A percentile compares a stretch with the other conserved stretches of the same genome.
phyloP scores from a whole-genome alignment of 441 rosid species.

The Hypseocharis bilobata region DNA sequence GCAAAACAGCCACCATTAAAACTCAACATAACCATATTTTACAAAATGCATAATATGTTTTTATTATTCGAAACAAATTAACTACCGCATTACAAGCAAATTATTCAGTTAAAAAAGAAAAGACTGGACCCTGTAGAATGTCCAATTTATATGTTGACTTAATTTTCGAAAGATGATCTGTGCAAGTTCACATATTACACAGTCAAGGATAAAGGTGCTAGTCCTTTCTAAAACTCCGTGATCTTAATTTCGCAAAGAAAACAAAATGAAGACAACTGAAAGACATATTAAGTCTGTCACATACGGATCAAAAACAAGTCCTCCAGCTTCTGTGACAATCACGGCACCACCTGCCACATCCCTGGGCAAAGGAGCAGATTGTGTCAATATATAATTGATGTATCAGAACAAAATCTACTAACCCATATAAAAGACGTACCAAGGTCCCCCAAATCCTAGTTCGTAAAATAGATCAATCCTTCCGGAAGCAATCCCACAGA shows the following conservation, averaged over 20 bases:
- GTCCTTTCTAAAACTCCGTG: no score
- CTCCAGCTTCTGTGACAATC: slow-evolving; percentile 84
- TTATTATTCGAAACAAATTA: no score
- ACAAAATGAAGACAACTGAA: no score
- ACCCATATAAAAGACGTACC: slow-evolving; percentile 32
- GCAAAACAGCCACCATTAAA: slow-evolving; percentile 15
- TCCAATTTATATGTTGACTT: no score
- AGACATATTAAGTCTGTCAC: slow-evolving; percentile 19
- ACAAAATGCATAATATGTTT: slow-evolving; percentile 1
- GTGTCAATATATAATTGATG: background rate
- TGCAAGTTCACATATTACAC: no score
- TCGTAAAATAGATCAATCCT: slow-evolving; percentile 75
- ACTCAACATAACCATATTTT: slow-evolving; percentile 3
- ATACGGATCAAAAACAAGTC: slow-evolving; percentile 88
- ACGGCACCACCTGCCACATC: slow-evolving; percentile 86
- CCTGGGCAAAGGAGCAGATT: slow-evolving; percentile 35
- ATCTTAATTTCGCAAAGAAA: no score
- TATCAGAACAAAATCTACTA: background rate
- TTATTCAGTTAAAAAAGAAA: no score
- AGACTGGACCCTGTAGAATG: no score
- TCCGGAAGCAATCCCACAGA: slow-evolving; percentile 81
- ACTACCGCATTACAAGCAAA: no score
- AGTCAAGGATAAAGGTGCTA: no score
- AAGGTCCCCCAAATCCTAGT: slow-evolving; percentile 84
- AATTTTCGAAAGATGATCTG: no score